A percentile compares a stretch with the other conserved stretches of the same genome.
Conservation (phyloP, 768 basidiomycete genomes). For the Suillus brevipes region DNA sequence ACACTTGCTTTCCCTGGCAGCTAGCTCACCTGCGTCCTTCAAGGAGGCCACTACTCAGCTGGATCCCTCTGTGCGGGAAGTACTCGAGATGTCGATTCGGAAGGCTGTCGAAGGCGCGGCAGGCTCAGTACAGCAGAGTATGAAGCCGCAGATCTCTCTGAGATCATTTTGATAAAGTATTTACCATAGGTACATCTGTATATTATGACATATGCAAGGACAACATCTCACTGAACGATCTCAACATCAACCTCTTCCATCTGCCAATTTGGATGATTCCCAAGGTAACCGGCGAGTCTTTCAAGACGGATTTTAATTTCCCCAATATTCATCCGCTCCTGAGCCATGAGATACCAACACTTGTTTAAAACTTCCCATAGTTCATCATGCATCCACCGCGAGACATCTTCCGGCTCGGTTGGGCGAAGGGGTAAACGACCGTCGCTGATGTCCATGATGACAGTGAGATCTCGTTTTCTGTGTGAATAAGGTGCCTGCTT, state of each 20-base stretch:
- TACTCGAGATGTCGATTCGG: constrained; percentile 77
- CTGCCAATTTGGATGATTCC: background rate
- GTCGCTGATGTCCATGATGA: constrained; percentile 45
- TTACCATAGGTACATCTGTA: background rate
- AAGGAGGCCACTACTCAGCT: constrained; percentile 79
- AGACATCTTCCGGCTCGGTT: constrained; percentile 26
- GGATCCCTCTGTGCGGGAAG: constrained; percentile 53
- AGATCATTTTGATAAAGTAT: constrained; percentile 54
- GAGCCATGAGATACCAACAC: constrained; percentile 47
- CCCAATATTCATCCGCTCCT: constrained; percentile 34
- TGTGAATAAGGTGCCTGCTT: constrained; percentile 51
- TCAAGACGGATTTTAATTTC: background rate
- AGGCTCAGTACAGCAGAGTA: constrained; percentile 34
- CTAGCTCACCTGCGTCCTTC: constrained; percentile 71
- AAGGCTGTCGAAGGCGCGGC: constrained; percentile 61
- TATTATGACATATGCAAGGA: background rate
- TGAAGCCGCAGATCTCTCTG: constrained; percentile 79
- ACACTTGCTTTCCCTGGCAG: constrained; percentile 73
- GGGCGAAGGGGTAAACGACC: constrained; percentile 47
- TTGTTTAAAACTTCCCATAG: constrained; percentile 46
- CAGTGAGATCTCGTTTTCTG: constrained; percentile 48
- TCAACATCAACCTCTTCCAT: background rate
- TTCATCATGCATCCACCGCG: constrained; percentile 44
- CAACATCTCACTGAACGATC: background rate
- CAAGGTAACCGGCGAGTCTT: background rate